Base-by-base conservation (phyloP, 2,329 filamentous ascomycete species). In the Cladosporium sphaerospermum region DNA sequence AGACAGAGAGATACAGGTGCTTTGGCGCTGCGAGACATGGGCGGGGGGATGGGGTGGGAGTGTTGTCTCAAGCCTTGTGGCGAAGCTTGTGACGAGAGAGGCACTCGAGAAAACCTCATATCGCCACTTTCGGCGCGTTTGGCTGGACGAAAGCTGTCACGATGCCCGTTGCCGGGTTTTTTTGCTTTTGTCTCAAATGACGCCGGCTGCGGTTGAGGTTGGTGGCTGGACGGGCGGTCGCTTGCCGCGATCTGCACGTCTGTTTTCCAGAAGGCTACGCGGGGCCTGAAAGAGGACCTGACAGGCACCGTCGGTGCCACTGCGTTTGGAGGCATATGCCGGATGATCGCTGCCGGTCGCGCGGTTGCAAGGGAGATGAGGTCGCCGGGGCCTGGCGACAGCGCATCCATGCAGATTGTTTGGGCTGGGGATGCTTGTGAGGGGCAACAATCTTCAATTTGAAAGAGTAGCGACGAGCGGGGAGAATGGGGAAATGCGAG, bases 321-420 rank as follows among this genome's bases (percentile, higher is more conserved):
- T 9, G 32, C 48, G 32, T 43, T 34, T n/a, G 14, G 16, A 34
- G 37, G 48, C 48, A 44, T 51, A 44, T 51, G 48, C 48, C 48
- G 48, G 48, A 51, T 51, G 48, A 51, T 44, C 28, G 16, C 13
- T 31, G 48, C 40, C 40, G 39, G 16, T 28, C 48, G 48, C 40
- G 40, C 36, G 23, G 48, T 23, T 51, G 39, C 48, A 51, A 44
- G 48, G 48, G 40, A 44, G 36, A 39, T n/a, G 10, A 36, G 36
- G 40, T 13, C 14, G 48, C 40, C 23, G 31, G 36, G 48, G 28
- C 23, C 23, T 28, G 23, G 23, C 23, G 23, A 43, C 48, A 51
- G 41, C 48, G 48, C 48, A 51, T 51, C 18, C 32, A 44, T 51
- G 48, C 48, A 51, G 41, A 49, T 32, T 16, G 3, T 11, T 51